A percentile compares a stretch with the other conserved stretches of the same genome.
Conservation (phyloP, 2,329 filamentous ascomycete species). For the Proliferodiscus dingleyae region DNA sequence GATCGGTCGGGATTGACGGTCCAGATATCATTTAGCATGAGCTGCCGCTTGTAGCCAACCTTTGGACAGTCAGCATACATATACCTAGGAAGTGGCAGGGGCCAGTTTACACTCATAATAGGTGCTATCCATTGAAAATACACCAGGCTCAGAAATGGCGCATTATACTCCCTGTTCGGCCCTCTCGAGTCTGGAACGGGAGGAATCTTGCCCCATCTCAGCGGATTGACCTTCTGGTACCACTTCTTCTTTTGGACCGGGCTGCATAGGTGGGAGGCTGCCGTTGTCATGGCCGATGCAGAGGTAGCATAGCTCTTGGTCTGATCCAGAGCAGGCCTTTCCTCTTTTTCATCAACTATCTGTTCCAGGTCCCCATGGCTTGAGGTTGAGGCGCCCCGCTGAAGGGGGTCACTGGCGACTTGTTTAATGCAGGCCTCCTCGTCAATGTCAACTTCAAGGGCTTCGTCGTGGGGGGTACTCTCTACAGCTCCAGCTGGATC, state of each 20-base stretch:
- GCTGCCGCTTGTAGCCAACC: slow-evolving; percentile 77
- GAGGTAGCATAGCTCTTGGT: slow-evolving; percentile 51
- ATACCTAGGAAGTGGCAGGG: background rate
- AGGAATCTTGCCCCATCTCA: slow-evolving; percentile 54
- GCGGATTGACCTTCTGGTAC: slow-evolving; percentile 57
- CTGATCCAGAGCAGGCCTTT: slow-evolving; percentile 34
- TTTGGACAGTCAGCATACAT: slow-evolving; percentile 33
- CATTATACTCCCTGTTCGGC: slow-evolving; percentile 65
- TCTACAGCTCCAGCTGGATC: slow-evolving; percentile 12
- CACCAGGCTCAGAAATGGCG: slow-evolving; percentile 67
- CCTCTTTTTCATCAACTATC: slow-evolving; percentile 15
- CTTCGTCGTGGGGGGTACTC: slow-evolving; percentile 15
- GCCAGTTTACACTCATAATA: slow-evolving; percentile 65
- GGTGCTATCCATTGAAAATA: slow-evolving; percentile 90
- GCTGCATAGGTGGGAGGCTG: slow-evolving; percentile 29
- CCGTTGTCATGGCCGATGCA: slow-evolving; percentile 43
- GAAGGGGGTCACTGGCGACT: slow-evolving; percentile 16
- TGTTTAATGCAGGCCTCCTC: slow-evolving; percentile 10
- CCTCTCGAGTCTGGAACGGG: slow-evolving; percentile 49
- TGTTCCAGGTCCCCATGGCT: slow-evolving; percentile 17
- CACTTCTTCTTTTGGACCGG: slow-evolving; percentile 49
- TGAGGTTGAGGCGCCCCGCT: slow-evolving; percentile 13
- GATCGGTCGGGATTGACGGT: slow-evolving; percentile 75
- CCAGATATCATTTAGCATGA: slow-evolving; percentile 86
- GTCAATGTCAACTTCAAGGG: slow-evolving; percentile 14